Evolutionary conservation across 73 alveolate species (phyloP).

Genomic region (Paramecium biaurelia): DNA sequence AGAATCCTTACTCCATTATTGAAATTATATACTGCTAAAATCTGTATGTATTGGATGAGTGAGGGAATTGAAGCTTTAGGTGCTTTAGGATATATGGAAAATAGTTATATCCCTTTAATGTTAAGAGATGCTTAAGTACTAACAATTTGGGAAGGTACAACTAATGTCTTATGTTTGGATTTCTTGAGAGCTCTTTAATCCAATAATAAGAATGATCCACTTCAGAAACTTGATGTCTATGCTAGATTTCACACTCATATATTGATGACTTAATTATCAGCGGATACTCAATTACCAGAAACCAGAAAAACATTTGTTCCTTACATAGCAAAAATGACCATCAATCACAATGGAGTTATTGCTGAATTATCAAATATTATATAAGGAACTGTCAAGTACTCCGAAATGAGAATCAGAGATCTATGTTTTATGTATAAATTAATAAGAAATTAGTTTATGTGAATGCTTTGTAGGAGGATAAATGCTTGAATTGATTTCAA

Average conservation of each 20-base stretch:
- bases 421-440: not conserved
- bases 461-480: not conserved
- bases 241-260: not conserved
- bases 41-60: slow-evolving; percentile 64
- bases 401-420: slow-evolving; percentile 40
- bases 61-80: slow-evolving; percentile 91
- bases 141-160: slow-evolving; percentile 96
- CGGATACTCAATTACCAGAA: slow-evolving; percentile 22
- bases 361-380: slow-evolving; percentile 9
- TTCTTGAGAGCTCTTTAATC: slow-evolving; percentile 73
- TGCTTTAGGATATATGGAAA: slow-evolving; percentile 90
- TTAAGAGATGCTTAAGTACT: slow-evolving; percentile 87
- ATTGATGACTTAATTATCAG: slow-evolving; percentile 22
- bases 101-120: slow-evolving; percentile 74
- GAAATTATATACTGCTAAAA: slow-evolving; percentile 87
- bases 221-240: not conserved
- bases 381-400: not conserved
- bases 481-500: not conserved
- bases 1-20: slow-evolving; percentile 82
- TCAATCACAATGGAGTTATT: slow-evolving; percentile 12
- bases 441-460: not conserved
- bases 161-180: slow-evolving; percentile 84
- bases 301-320: not conserved
- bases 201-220: not conserved
- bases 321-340: not conserved